phyloP scores from a whole-genome alignment of 176 grass and related monocot genomes.

The Rhynchospora tenuis region DNA sequence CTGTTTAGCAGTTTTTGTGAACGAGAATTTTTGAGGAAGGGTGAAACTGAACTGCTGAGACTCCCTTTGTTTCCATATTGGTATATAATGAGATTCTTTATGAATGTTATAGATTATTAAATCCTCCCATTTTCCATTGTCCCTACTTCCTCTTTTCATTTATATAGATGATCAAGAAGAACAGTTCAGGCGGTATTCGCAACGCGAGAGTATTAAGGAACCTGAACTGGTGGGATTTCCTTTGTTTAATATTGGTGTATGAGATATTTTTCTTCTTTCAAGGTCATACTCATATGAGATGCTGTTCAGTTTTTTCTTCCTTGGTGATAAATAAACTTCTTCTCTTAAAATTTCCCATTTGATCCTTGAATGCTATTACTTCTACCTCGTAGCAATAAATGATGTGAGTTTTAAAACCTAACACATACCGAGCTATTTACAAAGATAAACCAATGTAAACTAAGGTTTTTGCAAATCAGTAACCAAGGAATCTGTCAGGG shows the following conservation, averaged over 20 bases:
- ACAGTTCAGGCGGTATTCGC: neutral
- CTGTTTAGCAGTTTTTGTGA: too few species aligned
- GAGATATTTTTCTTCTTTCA: neutral
- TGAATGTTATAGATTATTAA: too few species aligned
- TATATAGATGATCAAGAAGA: neutral
- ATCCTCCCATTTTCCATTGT: too few species aligned
- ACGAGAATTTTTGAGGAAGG: neutral
- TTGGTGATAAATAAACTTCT: neutral
- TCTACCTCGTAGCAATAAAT: neutral
- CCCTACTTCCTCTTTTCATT: neutral
- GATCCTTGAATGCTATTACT: neutral
- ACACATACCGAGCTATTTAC: neutral
- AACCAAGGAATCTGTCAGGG: neutral
- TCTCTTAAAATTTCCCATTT: neutral
- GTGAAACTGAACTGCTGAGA: neutral
- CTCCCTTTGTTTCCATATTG: neutral
- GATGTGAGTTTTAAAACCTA: neutral
- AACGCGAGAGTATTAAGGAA: neutral
- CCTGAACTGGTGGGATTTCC: neutral
- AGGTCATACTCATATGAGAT: neutral
- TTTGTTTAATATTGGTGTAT: neutral
- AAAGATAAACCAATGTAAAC: neutral
- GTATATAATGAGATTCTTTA: too few species aligned
- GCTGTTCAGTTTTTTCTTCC: neutral
- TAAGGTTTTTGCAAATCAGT: neutral